Conservation (phyloP, 345 rosid genomes). For the Bretschneidera sinensis region DNA sequence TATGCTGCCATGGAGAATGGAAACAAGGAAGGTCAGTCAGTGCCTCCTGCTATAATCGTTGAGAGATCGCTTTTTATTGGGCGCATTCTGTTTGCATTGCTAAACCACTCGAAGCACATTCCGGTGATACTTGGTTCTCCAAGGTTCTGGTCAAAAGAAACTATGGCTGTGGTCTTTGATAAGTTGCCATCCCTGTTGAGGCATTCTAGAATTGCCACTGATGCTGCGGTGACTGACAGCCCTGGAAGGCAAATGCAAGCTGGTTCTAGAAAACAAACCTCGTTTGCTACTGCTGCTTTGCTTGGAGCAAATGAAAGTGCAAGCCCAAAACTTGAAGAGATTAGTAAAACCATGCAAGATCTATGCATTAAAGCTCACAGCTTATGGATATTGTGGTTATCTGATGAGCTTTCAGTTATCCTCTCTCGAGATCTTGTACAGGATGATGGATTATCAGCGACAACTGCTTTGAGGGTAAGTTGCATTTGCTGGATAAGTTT, state of each 20-base stretch:
- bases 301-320: conserved; percentile 77
- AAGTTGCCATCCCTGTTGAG: conserved; percentile 59
- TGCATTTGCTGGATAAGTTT: background rate
- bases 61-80: conserved; percentile 93
- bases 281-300: conserved; percentile 74
- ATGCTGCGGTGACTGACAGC: conserved; percentile 40
- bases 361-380: conserved; percentile 81
- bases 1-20: conserved; percentile 44
- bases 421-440: conserved; percentile 57
- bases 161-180: conserved; percentile 50
- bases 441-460: conserved; percentile 83
- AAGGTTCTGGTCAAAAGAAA: conserved; percentile 82
- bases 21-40: conserved; percentile 29
- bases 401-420: conserved; percentile 74
- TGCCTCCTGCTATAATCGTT: conserved; percentile 56
- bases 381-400: conserved; percentile 91
- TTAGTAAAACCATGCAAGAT: conserved; percentile 50
- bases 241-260: conserved; percentile 44
- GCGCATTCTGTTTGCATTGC: conserved; percentile 81
- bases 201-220: conserved; percentile 48
- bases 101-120: conserved; percentile 74
- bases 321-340: conserved; percentile 71
- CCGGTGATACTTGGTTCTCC: conserved; percentile 89
- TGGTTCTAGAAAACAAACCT: conserved; percentile 62
- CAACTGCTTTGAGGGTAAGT: conserved; percentile 74